A percentile compares a stretch with the other conserved stretches of the same genome.
These are phyloP conservation scores for Paxillus involutus DNA, from an alignment of 768 basidiomycete genomes.

Conservation along the genomic window DNA sequence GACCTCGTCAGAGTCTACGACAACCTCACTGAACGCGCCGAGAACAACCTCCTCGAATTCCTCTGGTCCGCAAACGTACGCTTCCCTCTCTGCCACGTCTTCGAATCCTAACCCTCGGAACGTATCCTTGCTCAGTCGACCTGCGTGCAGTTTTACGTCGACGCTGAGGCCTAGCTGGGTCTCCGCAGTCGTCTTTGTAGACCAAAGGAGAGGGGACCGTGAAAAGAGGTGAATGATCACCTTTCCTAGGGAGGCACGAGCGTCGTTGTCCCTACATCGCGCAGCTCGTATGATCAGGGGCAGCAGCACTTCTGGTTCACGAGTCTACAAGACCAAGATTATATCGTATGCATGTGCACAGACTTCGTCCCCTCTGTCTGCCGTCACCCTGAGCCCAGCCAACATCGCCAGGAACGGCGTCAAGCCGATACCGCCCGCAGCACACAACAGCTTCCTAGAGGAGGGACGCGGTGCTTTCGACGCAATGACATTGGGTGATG, in stretches of 20 bases:
- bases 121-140: conserved; percentile 25
- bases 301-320: conserved; percentile 53
- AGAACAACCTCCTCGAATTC: conserved; percentile 39
- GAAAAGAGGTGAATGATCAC: conserved; percentile 47
- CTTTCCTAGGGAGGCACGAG: neutral
- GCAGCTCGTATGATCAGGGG: conserved; percentile 31
- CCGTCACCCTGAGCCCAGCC: conserved; percentile 7
- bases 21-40: conserved; percentile 22
- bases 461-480: neutral
- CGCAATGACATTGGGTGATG: neutral
- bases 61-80: conserved; percentile 52
- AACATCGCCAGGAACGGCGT: conserved; percentile 34
- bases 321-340: conserved; percentile 50
- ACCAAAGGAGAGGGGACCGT: neutral
- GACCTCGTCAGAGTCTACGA: conserved; percentile 31
- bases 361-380: neutral
- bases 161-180: neutral
- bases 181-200: neutral
- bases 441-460: conserved; percentile 43
- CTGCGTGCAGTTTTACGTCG: conserved; percentile 14
- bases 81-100: conserved; percentile 24
- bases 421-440: conserved; percentile 64
- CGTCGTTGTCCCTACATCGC: neutral
- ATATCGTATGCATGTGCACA: conserved; percentile 33
- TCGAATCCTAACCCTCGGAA: too few species aligned